Evolutionary conservation across 768 basidiomycete species (phyloP).

Genomic region (Mycena albidolilacea): DNA sequence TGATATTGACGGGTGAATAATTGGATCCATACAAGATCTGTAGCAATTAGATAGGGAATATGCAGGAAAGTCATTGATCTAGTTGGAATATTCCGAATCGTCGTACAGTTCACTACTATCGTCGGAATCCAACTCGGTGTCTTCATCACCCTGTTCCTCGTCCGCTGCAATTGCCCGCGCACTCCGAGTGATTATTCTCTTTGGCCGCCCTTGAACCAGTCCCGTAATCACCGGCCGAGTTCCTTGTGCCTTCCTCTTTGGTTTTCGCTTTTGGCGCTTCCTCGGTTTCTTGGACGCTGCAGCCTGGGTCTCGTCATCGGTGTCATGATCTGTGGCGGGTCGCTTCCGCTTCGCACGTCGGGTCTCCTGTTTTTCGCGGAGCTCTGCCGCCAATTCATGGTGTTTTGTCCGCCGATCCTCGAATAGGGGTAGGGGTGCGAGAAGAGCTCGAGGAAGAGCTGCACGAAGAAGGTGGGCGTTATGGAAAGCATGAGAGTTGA

Average conservation of each 20-base stretch:
- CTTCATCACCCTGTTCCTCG: not conserved
- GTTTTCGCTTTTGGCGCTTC: slow-evolving; percentile 2
- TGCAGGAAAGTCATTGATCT: not conserved
- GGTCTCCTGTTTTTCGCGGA: not conserved
- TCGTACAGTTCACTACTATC: slow-evolving; percentile 3
- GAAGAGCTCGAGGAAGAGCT: slow-evolving; percentile 16
- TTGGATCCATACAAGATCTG: too few relatives aligned
- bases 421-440: slow-evolving; percentile 10
- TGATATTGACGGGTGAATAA: not conserved
- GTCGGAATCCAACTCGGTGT: not conserved
- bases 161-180: slow-evolving; percentile 2
- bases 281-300: not conserved
- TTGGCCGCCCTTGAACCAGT: not conserved
- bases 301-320: not conserved
- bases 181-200: not conserved
- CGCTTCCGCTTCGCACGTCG: not conserved
- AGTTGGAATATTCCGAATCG: not conserved
- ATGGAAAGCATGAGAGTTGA: slow-evolving; percentile 42
- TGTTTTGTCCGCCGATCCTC: slow-evolving; percentile 4
- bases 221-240: not conserved
- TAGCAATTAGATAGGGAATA: not conserved
- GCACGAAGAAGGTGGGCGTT: not conserved
- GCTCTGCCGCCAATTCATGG: slow-evolving; percentile 8
- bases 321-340: not conserved
- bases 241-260: not conserved